Base-by-base conservation (phyloP, 208 protist genomes). In the Trichomonas gallinae region DNA sequence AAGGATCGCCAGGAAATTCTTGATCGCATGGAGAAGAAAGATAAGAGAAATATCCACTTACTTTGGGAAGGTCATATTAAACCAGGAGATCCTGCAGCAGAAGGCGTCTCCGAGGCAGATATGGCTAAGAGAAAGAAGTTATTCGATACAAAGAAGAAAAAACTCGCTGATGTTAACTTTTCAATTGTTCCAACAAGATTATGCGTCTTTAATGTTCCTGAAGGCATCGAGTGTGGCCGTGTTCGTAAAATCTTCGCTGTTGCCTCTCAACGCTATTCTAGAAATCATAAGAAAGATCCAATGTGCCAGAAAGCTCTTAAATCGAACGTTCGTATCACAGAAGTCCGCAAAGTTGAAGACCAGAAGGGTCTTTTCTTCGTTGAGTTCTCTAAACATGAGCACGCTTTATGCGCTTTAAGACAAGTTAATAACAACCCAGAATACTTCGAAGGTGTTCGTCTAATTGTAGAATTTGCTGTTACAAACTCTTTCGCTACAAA, bases 401-500 rank as follows among this genome's bases (percentile, higher is more conserved):
- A 89, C 17, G 40, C 83, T 10, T 40, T 89, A 23, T n/a, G 38
- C n/a, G 83, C 83, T 3, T 46, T 89, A n/a, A 31, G 83, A 21
- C 34, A 46, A 10, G 83, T 89, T 31, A 89, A 89, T 89, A 89
- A 89, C 23, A 89, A 89, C 48, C 83, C 83, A 48, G 17, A 44
- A 44, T 89, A 89, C 42, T 89, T 89, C 40, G 4, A 31, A 46
- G 83, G 83, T 15, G 36, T n/a, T n/a, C 4, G 83, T 31, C 42
- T 89, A 31, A 89, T 89, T 48, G 83, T 89, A 34, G 83, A 89
- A 89, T 89, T 89, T 89, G 83, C 83, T 21, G 36, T 89, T 48
- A 40, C 36, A n/a, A 89, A 48, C 42, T 44, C 13, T 31, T 46
- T 48, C 10, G 36, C 23, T 44, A 89, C 40, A 46, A 89, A 89